Evolutionary conservation across 2,329 filamentous ascomycete genomes (phyloP).

Genomic region (Diplodia intermedia): DNA sequence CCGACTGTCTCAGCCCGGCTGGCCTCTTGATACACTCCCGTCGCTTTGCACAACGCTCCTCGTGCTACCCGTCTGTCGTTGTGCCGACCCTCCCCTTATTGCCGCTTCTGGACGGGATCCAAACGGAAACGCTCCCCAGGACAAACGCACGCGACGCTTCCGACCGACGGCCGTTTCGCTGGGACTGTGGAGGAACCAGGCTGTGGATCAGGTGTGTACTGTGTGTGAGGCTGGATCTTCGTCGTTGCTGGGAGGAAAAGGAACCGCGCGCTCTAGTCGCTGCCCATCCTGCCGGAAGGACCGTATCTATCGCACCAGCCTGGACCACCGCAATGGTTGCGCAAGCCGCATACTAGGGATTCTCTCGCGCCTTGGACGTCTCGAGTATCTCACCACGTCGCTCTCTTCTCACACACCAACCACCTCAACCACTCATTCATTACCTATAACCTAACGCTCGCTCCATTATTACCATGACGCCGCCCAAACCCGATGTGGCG

Average conservation of each 20-base stretch:
- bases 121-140: slow-evolving; percentile 10
- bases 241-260: slow-evolving; percentile 12
- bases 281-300: slow-evolving; percentile 13
- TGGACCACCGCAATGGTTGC: slow-evolving; percentile 24
- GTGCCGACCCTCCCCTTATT: slow-evolving; percentile 18
- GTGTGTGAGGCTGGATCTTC: slow-evolving; percentile 14
- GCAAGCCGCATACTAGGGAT: slow-evolving; percentile 25
- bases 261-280: slow-evolving; percentile 25
- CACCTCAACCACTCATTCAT: background rate
- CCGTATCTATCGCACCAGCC: slow-evolving; percentile 6
- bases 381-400: slow-evolving; percentile 13
- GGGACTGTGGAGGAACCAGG: slow-evolving; percentile 2
- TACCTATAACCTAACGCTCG: slow-evolving; percentile 1
- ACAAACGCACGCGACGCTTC: slow-evolving; percentile 3
- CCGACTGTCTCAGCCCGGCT: slow-evolving; percentile 10
- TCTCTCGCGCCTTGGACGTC: slow-evolving; percentile 22
- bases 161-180: background rate
- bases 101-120: slow-evolving; percentile 26
- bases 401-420: slow-evolving; percentile 14
- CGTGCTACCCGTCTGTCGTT: slow-evolving; percentile 7
- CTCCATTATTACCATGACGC: slow-evolving; percentile 62
- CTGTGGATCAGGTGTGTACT: background rate
- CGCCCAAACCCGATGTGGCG: slow-evolving; percentile 72
- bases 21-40: slow-evolving; percentile 8
- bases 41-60: slow-evolving; percentile 1